Base-by-base conservation (phyloP, 2,329 filamentous ascomycete genomes). In the Tolypocladium ophioglossoides region DNA sequence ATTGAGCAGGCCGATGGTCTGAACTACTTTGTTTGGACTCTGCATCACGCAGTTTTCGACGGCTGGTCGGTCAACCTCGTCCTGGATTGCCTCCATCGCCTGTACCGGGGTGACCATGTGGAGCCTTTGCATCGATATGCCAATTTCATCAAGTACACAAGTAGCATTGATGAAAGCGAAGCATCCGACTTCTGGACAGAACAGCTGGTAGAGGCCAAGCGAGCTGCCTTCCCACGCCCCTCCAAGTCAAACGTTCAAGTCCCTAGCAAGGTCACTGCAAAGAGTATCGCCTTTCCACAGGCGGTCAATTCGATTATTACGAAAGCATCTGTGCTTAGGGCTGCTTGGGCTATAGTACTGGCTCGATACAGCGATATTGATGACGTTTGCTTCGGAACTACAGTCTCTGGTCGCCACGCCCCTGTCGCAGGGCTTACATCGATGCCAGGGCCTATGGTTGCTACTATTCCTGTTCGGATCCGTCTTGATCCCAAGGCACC, bases 391-490 rank as follows among this genome's bases (percentile, higher is more conserved):
- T 69, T 68, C 46, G 66, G 65, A 2, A 58, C 57, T 5, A 63
- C 64, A 0, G 53, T 66, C 1, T 64, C 64, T 0, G 68, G 68
- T 8, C 62, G 68, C 0, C 57, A 64, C 9, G 61, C 63, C 3
- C 56, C 61, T 2, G 51, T 70, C 1, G 30, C 50, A 1, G 63
- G 61, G 7, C 59, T 70, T 1, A 59, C 62, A 4, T 52, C 57
- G 2, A 62, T 68, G 9, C 53, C 59, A 3, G 68, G 65, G 2
- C 66, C 68, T 4, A 63, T 64, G 1, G 64, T 70, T 27, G 61
- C 63, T 11, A 67, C 65, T 2, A 57, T 40, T 20, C 38, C 38
- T 5, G n/a, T 40, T 3, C 18, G 38, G 11, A 20, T 40, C 1
- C 38, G 38, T 3, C 38, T 40, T 2, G n/a, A 40, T 18, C n/a